Base-by-base conservation (phyloP, 2,329 filamentous ascomycete genomes). In the Aphanoascus verrucosus region DNA sequence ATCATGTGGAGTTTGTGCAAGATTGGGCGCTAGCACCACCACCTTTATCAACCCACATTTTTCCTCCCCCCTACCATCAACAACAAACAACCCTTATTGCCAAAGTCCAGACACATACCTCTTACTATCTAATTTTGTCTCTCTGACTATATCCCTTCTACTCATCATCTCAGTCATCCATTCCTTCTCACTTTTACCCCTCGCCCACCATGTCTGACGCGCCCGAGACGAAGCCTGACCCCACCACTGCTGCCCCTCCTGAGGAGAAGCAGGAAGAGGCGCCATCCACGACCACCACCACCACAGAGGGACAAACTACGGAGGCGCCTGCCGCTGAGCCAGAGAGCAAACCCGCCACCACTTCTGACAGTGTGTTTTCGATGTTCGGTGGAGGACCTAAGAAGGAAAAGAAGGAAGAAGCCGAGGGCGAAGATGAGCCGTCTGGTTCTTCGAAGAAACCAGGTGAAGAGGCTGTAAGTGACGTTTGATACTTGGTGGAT, bases 331-430 rank as follows among this genome's bases (percentile, higher is more conserved):
- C 67, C 49, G 68, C 66, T 43, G 47, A 45, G 20, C 50, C 47
- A n/a, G 49, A 45, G 42, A 48, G 17, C 23, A 58, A 55, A 38
- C 65, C 68, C 50, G 70, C 70, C 57, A 72, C 74, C 34, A 66
- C 65, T n/a, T n/a, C n/a, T 55, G 74, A 77, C 64, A 79, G 70
- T 57, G 87, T 97, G 60, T 97, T 97, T 78, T 91, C 88, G 72
- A 97, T 98, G 93, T 98, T 98, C 68, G 93, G 93, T 63, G 93
- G 93, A 59, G 93, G 93, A 58, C 87, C 87, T 57, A 94, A 94
- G 82, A 97, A 95, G 78, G 88, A 93, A 76, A 90, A 88, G 80
- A 94, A 93, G 79, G 82, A 83, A 58, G 76, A 64, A 32, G 74
- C 86, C 32, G 86, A 87, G 66, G 88, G 86, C 62, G 84, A 83